Evolutionary conservation across 148 eudicot species (phyloP).

Genomic region (Vaccinium vitisidaea): DNA sequence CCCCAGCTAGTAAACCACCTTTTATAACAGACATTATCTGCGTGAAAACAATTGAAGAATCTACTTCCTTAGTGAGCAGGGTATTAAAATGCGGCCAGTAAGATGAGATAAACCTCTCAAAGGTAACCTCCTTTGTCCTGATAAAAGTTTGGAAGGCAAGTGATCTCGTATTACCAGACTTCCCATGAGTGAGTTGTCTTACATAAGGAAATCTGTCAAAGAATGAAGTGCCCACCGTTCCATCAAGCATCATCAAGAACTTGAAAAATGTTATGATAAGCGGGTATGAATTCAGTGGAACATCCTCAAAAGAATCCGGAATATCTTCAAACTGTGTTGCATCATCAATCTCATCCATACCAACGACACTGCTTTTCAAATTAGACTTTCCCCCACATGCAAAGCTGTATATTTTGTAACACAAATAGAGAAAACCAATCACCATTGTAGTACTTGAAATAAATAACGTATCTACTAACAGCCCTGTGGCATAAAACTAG

Average conservation of each 20-base stretch:
- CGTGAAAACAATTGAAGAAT: constrained; percentile 42
- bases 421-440: neutral
- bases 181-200: constrained; percentile 19
- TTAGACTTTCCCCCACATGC: constrained; percentile 24
- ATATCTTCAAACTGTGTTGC: constrained; percentile 31
- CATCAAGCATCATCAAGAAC: constrained; percentile 51
- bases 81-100: constrained; percentile 57
- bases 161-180: constrained; percentile 19
- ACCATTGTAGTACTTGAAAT: neutral
- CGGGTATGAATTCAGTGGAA: constrained; percentile 36
- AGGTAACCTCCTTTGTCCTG: constrained; percentile 40
- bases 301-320: constrained; percentile 44
- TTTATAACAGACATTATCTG: constrained; percentile 56
- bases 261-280: constrained; percentile 31
- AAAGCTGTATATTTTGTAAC: constrained; percentile 23
- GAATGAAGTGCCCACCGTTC: constrained; percentile 36
- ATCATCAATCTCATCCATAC: constrained; percentile 23
- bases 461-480: neutral
- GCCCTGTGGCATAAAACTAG: neutral
- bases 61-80: constrained; percentile 35
- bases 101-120: constrained; percentile 26
- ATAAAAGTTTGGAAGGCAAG: constrained; percentile 26
- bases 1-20: constrained; percentile 25
- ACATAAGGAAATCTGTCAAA: constrained; percentile 35
- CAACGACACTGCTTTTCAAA: constrained; percentile 12